Conservation (phyloP, 306 rosid species). For the Aeschynomene evenia region DNA sequence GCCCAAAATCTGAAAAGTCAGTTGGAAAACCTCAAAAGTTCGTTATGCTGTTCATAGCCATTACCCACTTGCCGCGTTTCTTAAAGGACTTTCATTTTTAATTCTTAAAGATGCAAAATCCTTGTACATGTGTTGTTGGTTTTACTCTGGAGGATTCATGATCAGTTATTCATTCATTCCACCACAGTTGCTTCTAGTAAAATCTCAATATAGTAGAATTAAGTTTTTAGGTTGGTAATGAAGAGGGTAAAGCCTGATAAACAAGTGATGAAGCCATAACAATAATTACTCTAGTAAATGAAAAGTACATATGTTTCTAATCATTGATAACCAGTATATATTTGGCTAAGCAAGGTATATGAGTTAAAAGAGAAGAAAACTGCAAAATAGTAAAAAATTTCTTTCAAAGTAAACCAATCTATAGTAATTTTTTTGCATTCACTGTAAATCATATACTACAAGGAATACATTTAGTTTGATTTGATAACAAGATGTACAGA, state of each 20-base stretch:
- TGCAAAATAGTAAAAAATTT: background rate
- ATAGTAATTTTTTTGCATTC: background rate
- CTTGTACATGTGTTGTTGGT: background rate
- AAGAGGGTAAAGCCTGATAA: background rate
- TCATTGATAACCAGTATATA: background rate
- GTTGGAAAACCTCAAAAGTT: too few species aligned
- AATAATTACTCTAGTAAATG: background rate
- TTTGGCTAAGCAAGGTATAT: background rate
- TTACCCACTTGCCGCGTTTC: too few species aligned
- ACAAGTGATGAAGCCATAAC: background rate
- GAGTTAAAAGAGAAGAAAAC: background rate
- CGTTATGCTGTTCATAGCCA: too few species aligned
- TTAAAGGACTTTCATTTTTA: too few species aligned
- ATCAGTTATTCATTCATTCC: background rate
- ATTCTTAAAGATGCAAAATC: too few species aligned
- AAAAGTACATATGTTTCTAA: background rate
- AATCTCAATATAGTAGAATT: background rate
- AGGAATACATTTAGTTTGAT: background rate
- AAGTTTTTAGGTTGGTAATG: background rate
- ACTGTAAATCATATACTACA: background rate
- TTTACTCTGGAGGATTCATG: background rate
- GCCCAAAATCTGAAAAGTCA: too few species aligned
- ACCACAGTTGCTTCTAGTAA: background rate
- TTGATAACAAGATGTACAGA: conserved; percentile 20
- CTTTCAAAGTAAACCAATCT: background rate